Evolutionary conservation across 2,329 filamentous ascomycete species (phyloP).

Genomic region (Talaromyces sp.): DNA sequence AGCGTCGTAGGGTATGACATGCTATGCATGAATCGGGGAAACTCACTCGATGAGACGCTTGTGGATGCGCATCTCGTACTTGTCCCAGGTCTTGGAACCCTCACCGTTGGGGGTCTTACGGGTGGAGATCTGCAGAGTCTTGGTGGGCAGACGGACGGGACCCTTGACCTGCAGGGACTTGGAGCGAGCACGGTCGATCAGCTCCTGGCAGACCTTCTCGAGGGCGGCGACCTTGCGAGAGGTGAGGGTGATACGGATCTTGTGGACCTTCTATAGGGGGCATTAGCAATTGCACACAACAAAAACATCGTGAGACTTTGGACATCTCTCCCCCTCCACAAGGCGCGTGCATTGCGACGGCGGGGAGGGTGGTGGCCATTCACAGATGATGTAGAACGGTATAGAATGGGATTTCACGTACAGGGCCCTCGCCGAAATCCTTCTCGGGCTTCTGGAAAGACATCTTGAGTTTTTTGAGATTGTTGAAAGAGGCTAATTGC

Average conservation of each 20-base stretch:
- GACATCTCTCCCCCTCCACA: neutral
- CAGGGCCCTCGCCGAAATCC: constrained; percentile 85
- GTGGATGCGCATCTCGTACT: constrained; percentile 98
- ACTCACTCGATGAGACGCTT: constrained; percentile 93
- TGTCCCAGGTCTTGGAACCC: constrained; percentile 99
- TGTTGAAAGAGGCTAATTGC: constrained; percentile 37
- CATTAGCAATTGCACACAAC: constrained; percentile 8
- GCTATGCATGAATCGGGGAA: neutral
- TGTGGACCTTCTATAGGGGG: constrained; percentile 76
- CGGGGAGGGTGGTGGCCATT: neutral
- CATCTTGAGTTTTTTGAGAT: constrained; percentile 62
- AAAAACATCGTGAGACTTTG: neutral
- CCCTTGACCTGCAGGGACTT: constrained; percentile 99
- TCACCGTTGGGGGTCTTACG: constrained; percentile 99
- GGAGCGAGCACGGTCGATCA: constrained; percentile 96
- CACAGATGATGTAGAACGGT: neutral
- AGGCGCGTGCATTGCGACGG: neutral
- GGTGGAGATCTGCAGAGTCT: constrained; percentile 95
- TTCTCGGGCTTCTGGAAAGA: constrained; percentile 96
- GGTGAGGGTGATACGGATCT: constrained; percentile 97
- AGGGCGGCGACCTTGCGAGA: constrained; percentile 91
- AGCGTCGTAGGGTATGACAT: neutral
- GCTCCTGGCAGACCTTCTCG: constrained; percentile 97
- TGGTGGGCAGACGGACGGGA: constrained; percentile 95
- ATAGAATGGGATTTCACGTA: constrained; percentile 49